Conservation (phyloP, 2,329 filamentous ascomycete species). For the Hypoxylon sp. region DNA sequence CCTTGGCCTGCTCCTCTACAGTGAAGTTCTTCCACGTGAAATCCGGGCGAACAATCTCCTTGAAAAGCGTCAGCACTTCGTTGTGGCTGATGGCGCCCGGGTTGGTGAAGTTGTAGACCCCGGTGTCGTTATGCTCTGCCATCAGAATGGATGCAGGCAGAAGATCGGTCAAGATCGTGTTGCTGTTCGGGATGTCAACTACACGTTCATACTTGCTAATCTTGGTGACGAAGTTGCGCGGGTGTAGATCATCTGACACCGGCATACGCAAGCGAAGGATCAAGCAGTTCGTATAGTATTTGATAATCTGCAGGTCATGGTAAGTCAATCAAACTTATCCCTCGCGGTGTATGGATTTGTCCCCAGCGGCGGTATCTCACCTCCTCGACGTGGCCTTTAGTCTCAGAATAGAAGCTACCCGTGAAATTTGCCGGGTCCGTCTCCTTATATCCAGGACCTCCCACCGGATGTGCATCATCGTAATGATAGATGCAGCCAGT, state of each 20-base stretch:
- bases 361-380: slow-evolving; percentile 56
- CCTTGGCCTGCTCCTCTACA: slow-evolving; percentile 75
- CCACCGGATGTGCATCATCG: slow-evolving; percentile 72
- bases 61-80: slow-evolving; percentile 74
- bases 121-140: slow-evolving; percentile 72
- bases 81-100: slow-evolving; percentile 80
- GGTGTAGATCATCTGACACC: slow-evolving; percentile 76
- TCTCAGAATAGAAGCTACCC: slow-evolving; percentile 78
- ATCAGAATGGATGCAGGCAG: slow-evolving; percentile 73
- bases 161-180: slow-evolving; percentile 75
- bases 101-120: slow-evolving; percentile 80
- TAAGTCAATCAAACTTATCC: slow-evolving; percentile 34
- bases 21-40: slow-evolving; percentile 77
- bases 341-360: neutral
- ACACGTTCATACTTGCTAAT: slow-evolving; percentile 75
- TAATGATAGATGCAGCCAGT: slow-evolving; percentile 79
- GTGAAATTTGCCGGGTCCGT: slow-evolving; percentile 74
- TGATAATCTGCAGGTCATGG: slow-evolving; percentile 66
- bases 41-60: slow-evolving; percentile 72
- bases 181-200: slow-evolving; percentile 78
- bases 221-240: slow-evolving; percentile 79
- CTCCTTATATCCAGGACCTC: slow-evolving; percentile 72
- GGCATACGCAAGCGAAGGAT: slow-evolving; percentile 79
- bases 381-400: slow-evolving; percentile 76
- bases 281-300: slow-evolving; percentile 72